phyloP scores from a whole-genome alignment of 352 stramenopile genomes.

The Phytophthora nicotianae region DNA sequence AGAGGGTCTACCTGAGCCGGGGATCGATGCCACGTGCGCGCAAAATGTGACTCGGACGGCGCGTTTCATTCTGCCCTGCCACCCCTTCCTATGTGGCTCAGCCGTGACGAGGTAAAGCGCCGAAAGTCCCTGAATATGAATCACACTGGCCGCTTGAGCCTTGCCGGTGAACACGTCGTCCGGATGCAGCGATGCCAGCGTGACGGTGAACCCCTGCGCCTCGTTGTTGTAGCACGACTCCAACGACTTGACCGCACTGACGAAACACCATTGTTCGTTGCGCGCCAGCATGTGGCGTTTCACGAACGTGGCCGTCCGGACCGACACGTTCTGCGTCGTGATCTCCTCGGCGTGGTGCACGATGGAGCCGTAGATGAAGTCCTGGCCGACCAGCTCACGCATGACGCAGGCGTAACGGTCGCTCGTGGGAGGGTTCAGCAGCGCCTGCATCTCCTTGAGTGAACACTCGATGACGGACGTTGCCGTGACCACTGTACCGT shows the following conservation, averaged over 20 bases:
- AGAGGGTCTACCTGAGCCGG: constrained; percentile 10
- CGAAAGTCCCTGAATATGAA: constrained; percentile 35
- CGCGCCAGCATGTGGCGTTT: constrained; percentile 47
- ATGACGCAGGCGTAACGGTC: constrained; percentile 45
- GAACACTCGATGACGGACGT: constrained; percentile 44
- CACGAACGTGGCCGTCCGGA: constrained; percentile 56
- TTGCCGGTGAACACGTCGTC: constrained; percentile 54
- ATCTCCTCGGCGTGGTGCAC: constrained; percentile 41
- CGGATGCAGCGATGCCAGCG: constrained; percentile 44
- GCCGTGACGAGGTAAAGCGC: constrained; percentile 42
- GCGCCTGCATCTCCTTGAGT: constrained; percentile 41
- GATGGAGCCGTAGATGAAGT: constrained; percentile 59
- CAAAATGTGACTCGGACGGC: constrained; percentile 47
- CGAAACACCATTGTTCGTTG: constrained; percentile 60
- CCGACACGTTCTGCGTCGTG: constrained; percentile 33
- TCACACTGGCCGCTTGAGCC: constrained; percentile 40
- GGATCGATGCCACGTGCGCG: constrained; percentile 33
- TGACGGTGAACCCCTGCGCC: constrained; percentile 38
- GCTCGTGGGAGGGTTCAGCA: constrained; percentile 39
- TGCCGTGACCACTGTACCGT: constrained; percentile 39
- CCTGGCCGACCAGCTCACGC: constrained; percentile 44
- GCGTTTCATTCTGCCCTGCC: constrained; percentile 21
- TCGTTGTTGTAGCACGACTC: constrained; percentile 5
- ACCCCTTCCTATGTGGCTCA: constrained; percentile 18
- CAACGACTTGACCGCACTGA: constrained; percentile 33